Conservation (phyloP, 164 flowering plant genomes). For the Tetracentron sinense region DNA sequence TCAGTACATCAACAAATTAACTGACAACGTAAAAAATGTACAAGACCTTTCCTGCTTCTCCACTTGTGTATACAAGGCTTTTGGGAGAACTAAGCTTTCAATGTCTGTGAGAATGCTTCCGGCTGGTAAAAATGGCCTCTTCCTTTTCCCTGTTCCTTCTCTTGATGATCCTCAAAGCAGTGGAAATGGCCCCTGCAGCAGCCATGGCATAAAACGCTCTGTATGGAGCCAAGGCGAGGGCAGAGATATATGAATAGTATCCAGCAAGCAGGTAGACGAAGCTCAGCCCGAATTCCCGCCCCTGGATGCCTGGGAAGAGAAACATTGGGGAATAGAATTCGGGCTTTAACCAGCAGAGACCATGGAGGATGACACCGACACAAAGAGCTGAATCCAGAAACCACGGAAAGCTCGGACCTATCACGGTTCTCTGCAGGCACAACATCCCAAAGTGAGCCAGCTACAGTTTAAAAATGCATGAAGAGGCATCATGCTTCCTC, state of each 20-base stretch:
- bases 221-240: slow-evolving; percentile 72
- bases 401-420: slow-evolving; percentile 69
- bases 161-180: slow-evolving; percentile 41
- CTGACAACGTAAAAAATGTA: not conserved
- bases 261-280: slow-evolving; percentile 69
- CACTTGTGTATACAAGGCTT: not conserved
- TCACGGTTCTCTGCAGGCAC: slow-evolving; percentile 66
- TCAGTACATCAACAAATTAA: not conserved
- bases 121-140: slow-evolving; percentile 39
- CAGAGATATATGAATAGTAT: slow-evolving; percentile 56
- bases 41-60: not conserved
- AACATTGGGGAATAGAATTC: slow-evolving; percentile 43
- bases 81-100: slow-evolving; percentile 13
- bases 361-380: slow-evolving; percentile 73
- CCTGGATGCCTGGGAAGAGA: slow-evolving; percentile 35
- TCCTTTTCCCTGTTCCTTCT: slow-evolving; percentile 46
- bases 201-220: slow-evolving; percentile 79
- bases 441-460: not conserved
- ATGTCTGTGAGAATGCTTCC: slow-evolving; percentile 83
- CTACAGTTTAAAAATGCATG: not conserved
- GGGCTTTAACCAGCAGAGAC: slow-evolving; percentile 56
- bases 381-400: slow-evolving; percentile 73
- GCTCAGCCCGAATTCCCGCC: slow-evolving; percentile 47
- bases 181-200: slow-evolving; percentile 53
- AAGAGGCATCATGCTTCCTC: not conserved